A percentile compares a stretch with the other conserved stretches of the same genome.
Evolutionary conservation across 1,139 yeast genomes (phyloP).

Genomic region (Suhomyces panamericanus): DNA sequence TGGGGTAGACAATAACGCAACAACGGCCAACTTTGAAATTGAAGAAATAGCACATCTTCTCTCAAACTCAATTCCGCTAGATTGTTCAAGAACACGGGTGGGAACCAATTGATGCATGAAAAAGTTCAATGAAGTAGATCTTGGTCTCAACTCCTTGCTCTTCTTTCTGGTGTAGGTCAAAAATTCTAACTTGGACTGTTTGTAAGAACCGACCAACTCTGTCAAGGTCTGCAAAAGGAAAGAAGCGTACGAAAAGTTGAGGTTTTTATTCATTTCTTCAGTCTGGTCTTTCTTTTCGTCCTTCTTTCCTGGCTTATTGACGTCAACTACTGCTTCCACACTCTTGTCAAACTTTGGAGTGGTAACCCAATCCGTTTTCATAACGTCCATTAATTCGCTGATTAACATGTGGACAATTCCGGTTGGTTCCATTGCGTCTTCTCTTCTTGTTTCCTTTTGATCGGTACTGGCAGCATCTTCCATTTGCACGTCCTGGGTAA

Average conservation of each 20-base stretch:
- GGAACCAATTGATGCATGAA: constrained; percentile 76
- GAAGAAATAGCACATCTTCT: constrained; percentile 44
- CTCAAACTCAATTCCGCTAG: constrained; percentile 35
- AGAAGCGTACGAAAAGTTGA: constrained; percentile 61
- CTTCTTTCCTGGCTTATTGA: constrained; percentile 17
- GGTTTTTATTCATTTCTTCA: constrained; percentile 38
- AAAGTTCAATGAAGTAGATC: constrained; percentile 75
- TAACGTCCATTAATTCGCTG: constrained; percentile 61
- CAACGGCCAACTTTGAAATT: constrained; percentile 53
- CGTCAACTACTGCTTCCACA: constrained; percentile 5
- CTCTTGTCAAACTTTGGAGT: constrained; percentile 25
- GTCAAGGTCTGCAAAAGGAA: constrained; percentile 67
- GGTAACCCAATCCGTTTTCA: constrained; percentile 52
- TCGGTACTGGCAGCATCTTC: constrained; percentile 21
- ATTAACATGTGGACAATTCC: constrained; percentile 65
- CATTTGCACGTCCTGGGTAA: constrained; percentile 37
- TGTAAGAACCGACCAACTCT: constrained; percentile 77
- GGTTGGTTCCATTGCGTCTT: constrained; percentile 36
- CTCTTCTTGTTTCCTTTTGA: constrained; percentile 3
- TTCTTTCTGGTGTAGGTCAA: constrained; percentile 68
- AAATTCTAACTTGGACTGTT: constrained; percentile 78
- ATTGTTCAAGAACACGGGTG: constrained; percentile 43
- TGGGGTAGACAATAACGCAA: constrained; percentile 58
- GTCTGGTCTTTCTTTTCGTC: constrained; percentile 17
- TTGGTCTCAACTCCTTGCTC: constrained; percentile 47